These are phyloP conservation scores for Trypanosoma theileri DNA, from an alignment of 208 protist genomes.

Conservation along the genomic window DNA sequence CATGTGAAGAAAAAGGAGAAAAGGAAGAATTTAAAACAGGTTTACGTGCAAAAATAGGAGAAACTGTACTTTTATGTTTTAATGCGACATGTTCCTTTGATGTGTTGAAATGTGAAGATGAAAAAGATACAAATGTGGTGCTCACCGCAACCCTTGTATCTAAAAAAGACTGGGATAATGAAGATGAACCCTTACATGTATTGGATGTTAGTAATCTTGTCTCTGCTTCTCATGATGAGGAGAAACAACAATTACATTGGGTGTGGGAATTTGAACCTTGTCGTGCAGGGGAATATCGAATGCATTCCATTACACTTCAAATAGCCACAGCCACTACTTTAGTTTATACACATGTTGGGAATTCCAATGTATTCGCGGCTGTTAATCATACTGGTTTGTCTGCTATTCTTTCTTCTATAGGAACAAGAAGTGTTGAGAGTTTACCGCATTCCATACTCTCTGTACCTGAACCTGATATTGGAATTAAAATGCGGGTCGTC, in stretches of 20 bases:
- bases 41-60: conserved; percentile 32
- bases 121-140: background rate
- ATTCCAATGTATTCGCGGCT: background rate
- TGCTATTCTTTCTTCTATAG: background rate
- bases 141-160: conserved; percentile 53
- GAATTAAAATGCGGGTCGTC: conserved; percentile 43
- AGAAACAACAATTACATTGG: conserved; percentile 31
- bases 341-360: conserved; percentile 5
- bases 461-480: conserved; percentile 57
- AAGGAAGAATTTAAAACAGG: background rate
- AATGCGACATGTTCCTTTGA: conserved; percentile 32
- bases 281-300: conserved; percentile 63
- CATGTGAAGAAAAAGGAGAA: background rate
- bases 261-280: conserved; percentile 51
- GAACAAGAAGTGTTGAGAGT: background rate
- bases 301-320: conserved; percentile 47
- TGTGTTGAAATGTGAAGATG: conserved; percentile 16
- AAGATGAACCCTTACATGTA: conserved; percentile 60
- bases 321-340: conserved; percentile 35
- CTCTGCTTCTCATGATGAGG: conserved; percentile 32
- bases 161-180: conserved; percentile 65
- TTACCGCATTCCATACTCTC: conserved; percentile 28
- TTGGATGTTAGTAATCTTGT: conserved; percentile 31
- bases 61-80: conserved; percentile 37
- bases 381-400: background rate